Evolutionary conservation across 164 flowering plant species (phyloP), one percentile per base, ranked within the genome.

Genomic region (Kingdonia uniflora): DNA sequence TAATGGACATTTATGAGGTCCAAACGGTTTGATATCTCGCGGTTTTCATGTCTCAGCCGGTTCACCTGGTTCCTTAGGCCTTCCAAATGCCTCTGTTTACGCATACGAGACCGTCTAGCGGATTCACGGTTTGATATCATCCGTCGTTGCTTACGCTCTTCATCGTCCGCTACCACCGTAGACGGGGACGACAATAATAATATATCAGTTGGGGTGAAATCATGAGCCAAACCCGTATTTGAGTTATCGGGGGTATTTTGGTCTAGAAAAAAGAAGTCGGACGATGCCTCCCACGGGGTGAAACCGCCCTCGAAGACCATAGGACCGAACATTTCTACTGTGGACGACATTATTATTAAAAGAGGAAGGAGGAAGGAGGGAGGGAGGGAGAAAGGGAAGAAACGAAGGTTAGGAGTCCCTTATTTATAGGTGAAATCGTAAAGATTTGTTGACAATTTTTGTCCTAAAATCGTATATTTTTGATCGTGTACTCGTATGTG

Each of bases 51-150:
- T 50, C 61, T 63, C 13, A 84, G 67, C 70, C 81, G 80, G 74
- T 69, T 76, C 78, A 56, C 71, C 51, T 75, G 72, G 76, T 63
- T 73, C 76, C 82, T 62, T 52, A 90, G 60, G 59, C 78, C 80
- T 51, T 90, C 95, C 55, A 84, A 42, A 23, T 82, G 94, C 65
- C 62, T 75, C 65, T 82, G 85, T 57, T 86, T 89, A 8, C 94
- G 66, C 88, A 82, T 73, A 15, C 97, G 74, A 11, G 97, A 89
- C 64, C 95, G 60, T 65, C 86, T 52, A 5, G 97, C 97, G 17
- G 97, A 90, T 26, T 84, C 94, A 62, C 95, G 78, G 78, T 90
- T 90, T 62, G 97, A 90, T 51, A 73, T 26, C 94, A 74, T 84
- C 26, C 97, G 73, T 66, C 79, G 69, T 25, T 45, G 57, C 70